Evolutionary conservation across 495 filamentous ascomycete species (phyloP).

Genomic region (Penicillium dipodomyicola): DNA sequence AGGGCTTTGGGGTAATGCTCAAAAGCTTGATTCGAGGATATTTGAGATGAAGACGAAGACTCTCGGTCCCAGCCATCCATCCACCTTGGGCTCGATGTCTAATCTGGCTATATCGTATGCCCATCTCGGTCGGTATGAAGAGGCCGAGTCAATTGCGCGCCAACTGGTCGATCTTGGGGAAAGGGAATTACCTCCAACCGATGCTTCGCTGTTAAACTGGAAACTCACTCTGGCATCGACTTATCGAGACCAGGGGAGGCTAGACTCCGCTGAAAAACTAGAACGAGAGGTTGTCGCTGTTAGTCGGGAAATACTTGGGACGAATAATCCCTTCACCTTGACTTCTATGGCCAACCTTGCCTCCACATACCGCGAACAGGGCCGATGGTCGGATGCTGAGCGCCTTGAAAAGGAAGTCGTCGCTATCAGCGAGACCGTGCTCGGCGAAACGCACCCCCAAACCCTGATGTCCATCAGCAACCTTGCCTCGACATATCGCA

Average conservation of each 20-base stretch:
- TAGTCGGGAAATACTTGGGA: constrained; percentile 21
- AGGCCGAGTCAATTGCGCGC: constrained; percentile 26
- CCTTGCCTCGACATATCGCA: constrained; percentile 29
- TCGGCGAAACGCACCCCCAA: constrained; percentile 32
- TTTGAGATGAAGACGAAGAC: constrained; percentile 17
- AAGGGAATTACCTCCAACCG: constrained; percentile 25
- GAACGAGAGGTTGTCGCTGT: constrained; percentile 31
- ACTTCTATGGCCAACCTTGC: constrained; percentile 26
- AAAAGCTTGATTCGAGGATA: constrained; percentile 12
- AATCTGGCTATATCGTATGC: constrained; percentile 25
- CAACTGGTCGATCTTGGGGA: constrained; percentile 23
- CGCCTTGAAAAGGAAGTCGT: constrained; percentile 28
- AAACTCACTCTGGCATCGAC: constrained; percentile 17
- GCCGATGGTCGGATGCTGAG: constrained; percentile 24
- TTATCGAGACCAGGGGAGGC: constrained; percentile 27
- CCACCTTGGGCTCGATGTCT: constrained; percentile 31
- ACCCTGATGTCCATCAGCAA: constrained; percentile 33
- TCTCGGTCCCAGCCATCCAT: constrained; percentile 35
- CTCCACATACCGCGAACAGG: constrained; percentile 21
- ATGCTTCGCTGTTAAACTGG: constrained; percentile 26
- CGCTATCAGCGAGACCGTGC: constrained; percentile 16
- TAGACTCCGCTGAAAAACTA: constrained; percentile 31
- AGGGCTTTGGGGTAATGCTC: constrained; percentile 31
- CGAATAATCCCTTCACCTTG: constrained; percentile 23
- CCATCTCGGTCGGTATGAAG: constrained; percentile 26